Evolutionary conservation across 2,329 filamentous ascomycete species (phyloP).

Genomic region (Colletotrichum simmondsii): DNA sequence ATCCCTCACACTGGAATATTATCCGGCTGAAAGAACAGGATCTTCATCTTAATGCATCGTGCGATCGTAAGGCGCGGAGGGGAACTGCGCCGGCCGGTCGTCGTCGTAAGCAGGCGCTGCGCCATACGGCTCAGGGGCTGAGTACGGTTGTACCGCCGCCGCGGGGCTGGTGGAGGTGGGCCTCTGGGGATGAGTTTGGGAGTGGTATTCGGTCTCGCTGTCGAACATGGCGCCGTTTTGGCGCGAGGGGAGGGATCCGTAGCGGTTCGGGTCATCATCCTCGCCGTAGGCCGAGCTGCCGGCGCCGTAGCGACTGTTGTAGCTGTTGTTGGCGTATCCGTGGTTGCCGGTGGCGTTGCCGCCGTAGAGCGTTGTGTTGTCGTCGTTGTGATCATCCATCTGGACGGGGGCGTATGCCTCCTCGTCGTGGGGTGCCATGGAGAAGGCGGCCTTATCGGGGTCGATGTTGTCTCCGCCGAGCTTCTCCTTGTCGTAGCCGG

Average conservation of each 20-base stretch:
- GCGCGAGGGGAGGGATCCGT: constrained; percentile 49
- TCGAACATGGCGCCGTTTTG: constrained; percentile 58
- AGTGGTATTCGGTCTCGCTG: constrained; percentile 60
- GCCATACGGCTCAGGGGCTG: constrained; percentile 41
- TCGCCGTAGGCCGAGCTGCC: constrained; percentile 42
- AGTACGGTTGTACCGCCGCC: constrained; percentile 39
- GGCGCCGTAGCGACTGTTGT: constrained; percentile 43
- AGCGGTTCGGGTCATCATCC: constrained; percentile 51
- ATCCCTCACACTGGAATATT: background rate
- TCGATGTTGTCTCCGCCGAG: constrained; percentile 66
- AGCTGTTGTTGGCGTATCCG: constrained; percentile 48
- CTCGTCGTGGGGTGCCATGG: constrained; percentile 73
- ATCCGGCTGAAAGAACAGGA: background rate
- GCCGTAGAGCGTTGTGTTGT: constrained; percentile 47
- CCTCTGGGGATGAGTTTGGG: constrained; percentile 52
- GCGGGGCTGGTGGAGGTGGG: constrained; percentile 41
- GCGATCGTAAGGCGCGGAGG: constrained; percentile 67
- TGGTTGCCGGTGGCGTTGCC: constrained; percentile 41
- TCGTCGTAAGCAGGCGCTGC: constrained; percentile 52
- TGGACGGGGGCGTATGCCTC: constrained; percentile 73
- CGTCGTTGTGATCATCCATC: constrained; percentile 61
- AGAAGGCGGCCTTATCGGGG: constrained; percentile 76
- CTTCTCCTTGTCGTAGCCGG: constrained; percentile 67
- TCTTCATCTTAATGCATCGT: constrained; percentile 16
- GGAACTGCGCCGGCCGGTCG: constrained; percentile 63